phyloP scores from a whole-genome alignment of 306 rosid genomes.

The Cucumis hystrix region DNA sequence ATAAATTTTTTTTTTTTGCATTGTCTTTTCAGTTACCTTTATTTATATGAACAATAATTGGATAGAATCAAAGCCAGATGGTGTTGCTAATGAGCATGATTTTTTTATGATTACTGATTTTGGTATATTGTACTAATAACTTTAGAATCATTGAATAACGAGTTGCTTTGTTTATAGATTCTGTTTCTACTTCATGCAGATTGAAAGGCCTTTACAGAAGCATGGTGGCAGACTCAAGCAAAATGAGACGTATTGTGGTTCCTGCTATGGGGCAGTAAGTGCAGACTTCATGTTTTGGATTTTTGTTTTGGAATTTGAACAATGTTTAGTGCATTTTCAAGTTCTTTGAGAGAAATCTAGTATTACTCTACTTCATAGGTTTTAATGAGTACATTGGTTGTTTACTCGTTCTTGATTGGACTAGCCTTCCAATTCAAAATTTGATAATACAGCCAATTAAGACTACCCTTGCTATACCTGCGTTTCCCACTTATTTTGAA shows the following conservation, averaged over 20 bases:
- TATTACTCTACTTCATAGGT: neutral
- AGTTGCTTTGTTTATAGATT: constrained; percentile 2
- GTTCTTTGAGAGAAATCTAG: neutral
- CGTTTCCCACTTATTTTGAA: neutral
- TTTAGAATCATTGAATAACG: neutral
- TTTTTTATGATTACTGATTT: neutral
- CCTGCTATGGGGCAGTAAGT: constrained; percentile 87
- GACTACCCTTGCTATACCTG: neutral
- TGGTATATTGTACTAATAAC: neutral
- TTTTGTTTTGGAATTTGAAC: neutral
- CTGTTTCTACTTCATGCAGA: constrained; percentile 33
- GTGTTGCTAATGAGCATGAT: constrained; percentile 12
- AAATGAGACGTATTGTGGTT: constrained; percentile 94
- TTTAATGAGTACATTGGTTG: neutral
- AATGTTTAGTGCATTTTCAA: neutral
- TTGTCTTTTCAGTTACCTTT: neutral
- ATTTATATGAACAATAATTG: neutral
- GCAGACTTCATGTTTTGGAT: constrained; percentile 22
- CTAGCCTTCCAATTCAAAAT: neutral
- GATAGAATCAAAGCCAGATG: neutral
- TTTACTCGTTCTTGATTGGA: neutral
- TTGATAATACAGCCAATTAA: neutral
- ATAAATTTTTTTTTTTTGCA: neutral
- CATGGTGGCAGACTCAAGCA: constrained; percentile 99
- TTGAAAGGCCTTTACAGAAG: constrained; percentile 75